Evolutionary conservation across 805 yeast genomes (phyloP).

Genomic region (Tetrapisispora phaffii): DNA sequence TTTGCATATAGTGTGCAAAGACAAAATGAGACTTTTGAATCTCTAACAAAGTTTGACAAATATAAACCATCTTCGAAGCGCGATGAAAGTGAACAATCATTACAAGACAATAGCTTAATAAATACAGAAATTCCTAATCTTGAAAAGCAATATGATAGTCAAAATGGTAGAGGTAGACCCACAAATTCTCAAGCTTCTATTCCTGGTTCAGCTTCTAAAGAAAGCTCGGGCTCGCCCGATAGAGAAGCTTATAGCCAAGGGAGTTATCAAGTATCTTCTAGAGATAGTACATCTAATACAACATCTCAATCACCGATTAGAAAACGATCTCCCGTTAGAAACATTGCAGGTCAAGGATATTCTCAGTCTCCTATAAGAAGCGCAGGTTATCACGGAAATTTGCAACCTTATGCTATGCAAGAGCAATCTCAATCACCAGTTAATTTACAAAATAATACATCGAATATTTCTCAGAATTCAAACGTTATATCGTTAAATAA

Average conservation of each 20-base stretch:
- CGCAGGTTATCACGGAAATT: background rate
- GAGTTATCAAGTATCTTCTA: background rate
- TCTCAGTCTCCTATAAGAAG: constrained; percentile 6
- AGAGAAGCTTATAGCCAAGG: constrained; percentile 2
- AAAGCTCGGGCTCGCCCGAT: constrained; percentile 1
- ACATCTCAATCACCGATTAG: background rate
- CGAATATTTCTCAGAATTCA: background rate
- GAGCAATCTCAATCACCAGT: background rate
- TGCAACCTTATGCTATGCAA: constrained; percentile 3
- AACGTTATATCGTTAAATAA: background rate
- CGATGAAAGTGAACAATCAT: background rate
- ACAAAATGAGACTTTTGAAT: constrained; percentile 19
- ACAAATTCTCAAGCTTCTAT: constrained; percentile 3
- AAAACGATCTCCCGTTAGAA: background rate
- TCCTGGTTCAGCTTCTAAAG: background rate
- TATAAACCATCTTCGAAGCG: constrained; percentile 20
- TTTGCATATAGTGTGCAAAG: constrained; percentile 4
- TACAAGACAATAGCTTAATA: background rate
- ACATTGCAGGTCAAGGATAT: no score
- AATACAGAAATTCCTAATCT: background rate
- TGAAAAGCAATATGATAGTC: background rate
- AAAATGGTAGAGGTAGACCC: background rate
- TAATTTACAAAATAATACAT: background rate
- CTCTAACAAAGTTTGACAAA: constrained; percentile 22
- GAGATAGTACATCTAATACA: background rate